Percentiles rank a stretch among this genome's conserved stretches.
Evolutionary conservation across 2,329 filamentous ascomycete species (phyloP).

Genomic region (Sporothrix brunneoviolacea): DNA sequence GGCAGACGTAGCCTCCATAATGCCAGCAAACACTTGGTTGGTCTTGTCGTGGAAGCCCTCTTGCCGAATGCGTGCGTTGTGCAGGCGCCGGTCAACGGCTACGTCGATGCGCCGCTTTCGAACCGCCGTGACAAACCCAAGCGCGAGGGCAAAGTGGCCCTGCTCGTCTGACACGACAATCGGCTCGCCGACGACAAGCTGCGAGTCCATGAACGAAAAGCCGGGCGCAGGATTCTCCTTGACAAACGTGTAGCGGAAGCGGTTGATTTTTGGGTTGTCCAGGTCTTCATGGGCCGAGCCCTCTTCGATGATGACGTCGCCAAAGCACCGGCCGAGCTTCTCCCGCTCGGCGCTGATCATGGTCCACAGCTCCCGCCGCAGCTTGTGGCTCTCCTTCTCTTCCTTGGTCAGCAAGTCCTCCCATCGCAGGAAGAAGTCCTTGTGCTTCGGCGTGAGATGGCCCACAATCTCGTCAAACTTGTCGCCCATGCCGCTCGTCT

Average conservation of each 20-base stretch:
- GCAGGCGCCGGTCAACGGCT: conserved; percentile 81
- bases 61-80: conserved; percentile 73
- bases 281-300: conserved; percentile 65
- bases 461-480: conserved; percentile 76
- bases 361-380: conserved; percentile 88
- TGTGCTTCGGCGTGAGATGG: conserved; percentile 68
- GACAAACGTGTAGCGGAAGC: conserved; percentile 77
- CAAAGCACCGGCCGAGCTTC: conserved; percentile 81
- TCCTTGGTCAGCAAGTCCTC: conserved; percentile 89
- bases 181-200: conserved; percentile 79
- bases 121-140: conserved; percentile 80
- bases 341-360: conserved; percentile 88
- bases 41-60: conserved; percentile 65
- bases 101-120: conserved; percentile 72
- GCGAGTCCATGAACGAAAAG: conserved; percentile 87
- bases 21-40: conserved; percentile 84
- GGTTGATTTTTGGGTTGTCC: conserved; percentile 76
- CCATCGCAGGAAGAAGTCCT: conserved; percentile 89
- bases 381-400: conserved; percentile 82
- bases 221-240: conserved; percentile 53
- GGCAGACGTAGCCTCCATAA: conserved; percentile 60
- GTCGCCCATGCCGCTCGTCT: conserved; percentile 71
- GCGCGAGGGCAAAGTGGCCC: conserved; percentile 89
- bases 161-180: conserved; percentile 94
- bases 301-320: conserved; percentile 75